phyloP scores from a whole-genome alignment of 306 rosid species.

The Vachellia collinsii region DNA sequence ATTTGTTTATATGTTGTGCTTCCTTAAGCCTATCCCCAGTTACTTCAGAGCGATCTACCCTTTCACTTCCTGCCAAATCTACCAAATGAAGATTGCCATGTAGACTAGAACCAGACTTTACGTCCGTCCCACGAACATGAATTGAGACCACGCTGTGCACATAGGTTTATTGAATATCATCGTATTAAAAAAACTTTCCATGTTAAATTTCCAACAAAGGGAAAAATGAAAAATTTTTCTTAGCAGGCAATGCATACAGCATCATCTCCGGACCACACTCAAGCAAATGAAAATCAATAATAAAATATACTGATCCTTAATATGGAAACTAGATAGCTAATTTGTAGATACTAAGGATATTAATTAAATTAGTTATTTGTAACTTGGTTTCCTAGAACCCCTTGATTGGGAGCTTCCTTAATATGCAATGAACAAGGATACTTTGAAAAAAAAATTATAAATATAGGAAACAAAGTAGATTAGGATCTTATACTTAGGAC shows the following conservation, averaged over 20 bases:
- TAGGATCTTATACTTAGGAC: too few species aligned
- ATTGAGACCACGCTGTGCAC: conserved; percentile 53
- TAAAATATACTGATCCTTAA: too few species aligned
- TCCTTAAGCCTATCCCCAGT: conserved; percentile 90
- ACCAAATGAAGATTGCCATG: conserved; percentile 88
- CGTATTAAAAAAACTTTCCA: conserved; percentile 18
- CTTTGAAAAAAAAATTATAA: too few species aligned
- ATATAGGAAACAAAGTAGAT: too few species aligned
- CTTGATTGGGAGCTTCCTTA: too few species aligned
- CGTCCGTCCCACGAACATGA: conserved; percentile 50
- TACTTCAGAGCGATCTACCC: conserved; percentile 93
- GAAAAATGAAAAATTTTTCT: not conserved
- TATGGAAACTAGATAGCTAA: too few species aligned
- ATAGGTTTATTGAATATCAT: conserved; percentile 25
- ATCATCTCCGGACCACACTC: not conserved
- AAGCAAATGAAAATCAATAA: not conserved
- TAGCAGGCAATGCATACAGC: not conserved
- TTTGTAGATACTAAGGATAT: too few species aligned
- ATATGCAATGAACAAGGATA: too few species aligned
- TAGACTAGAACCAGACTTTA: conserved; percentile 41
- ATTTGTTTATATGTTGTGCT: conserved; percentile 94
- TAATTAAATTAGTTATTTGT: too few species aligned
- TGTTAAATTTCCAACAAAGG: conserved; percentile 9
- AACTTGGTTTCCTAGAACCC: too few species aligned
- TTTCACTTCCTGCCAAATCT: conserved; percentile 98